Conservation (phyloP, 2,329 filamentous ascomycete species). For the Thelonectria rubi region DNA sequence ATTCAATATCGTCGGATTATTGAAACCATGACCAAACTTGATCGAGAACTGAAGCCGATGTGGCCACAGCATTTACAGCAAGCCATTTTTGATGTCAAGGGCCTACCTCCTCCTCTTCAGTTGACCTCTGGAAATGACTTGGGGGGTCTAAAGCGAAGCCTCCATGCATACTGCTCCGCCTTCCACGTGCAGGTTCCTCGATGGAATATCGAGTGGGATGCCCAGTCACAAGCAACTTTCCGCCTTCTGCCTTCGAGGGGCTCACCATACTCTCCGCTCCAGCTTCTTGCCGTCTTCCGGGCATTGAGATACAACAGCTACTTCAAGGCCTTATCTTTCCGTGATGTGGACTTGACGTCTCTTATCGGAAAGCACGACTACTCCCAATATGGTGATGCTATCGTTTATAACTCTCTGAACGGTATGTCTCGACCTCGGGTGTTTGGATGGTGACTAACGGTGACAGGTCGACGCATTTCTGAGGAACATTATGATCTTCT, state of each 20-base stretch:
- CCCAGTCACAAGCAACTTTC: constrained; percentile 60
- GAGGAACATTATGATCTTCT: constrained; percentile 59
- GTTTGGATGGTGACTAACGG: constrained; percentile 6
- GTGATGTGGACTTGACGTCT: constrained; percentile 59
- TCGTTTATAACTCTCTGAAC: constrained; percentile 62
- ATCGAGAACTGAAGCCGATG: constrained; percentile 65
- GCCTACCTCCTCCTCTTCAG: constrained; percentile 61
- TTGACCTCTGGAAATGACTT: constrained; percentile 64
- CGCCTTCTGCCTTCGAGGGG: constrained; percentile 57
- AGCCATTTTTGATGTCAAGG: constrained; percentile 61
- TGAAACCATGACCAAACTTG: constrained; percentile 61
- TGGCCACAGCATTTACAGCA: constrained; percentile 67
- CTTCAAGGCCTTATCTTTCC: constrained; percentile 66
- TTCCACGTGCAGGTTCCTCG: constrained; percentile 60
- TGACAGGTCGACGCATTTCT: constrained; percentile 55
- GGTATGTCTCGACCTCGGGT: constrained; percentile 47
- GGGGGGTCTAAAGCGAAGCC: constrained; percentile 62
- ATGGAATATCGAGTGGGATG: constrained; percentile 60
- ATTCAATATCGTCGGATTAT: constrained; percentile 64
- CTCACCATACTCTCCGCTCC: constrained; percentile 56
- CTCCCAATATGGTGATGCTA: constrained; percentile 54
- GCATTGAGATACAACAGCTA: constrained; percentile 67
- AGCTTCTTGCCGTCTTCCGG: constrained; percentile 65
- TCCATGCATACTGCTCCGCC: constrained; percentile 64
- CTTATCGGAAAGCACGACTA: constrained; percentile 54